phyloP scores from a whole-genome alignment of 768 basidiomycete species.

The Russula earlei region DNA sequence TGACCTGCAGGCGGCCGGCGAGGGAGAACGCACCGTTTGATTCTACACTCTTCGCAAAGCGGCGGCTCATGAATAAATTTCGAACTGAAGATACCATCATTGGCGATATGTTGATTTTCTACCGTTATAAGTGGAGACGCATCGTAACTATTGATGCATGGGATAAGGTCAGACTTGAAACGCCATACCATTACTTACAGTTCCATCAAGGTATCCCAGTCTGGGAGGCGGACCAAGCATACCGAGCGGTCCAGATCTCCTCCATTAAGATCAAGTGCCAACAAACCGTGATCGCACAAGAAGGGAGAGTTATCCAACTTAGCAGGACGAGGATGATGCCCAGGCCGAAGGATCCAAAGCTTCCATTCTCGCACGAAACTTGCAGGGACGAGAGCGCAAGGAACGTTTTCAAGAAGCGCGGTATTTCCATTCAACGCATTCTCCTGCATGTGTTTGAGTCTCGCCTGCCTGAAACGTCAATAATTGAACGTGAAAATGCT shows the following conservation, averaged over 20 bases:
- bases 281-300: slow-evolving; percentile 56
- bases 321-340: slow-evolving; percentile 48
- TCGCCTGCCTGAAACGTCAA: slow-evolving; percentile 35
- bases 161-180: neutral
- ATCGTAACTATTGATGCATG: slow-evolving; percentile 8
- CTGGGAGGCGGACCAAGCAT: slow-evolving; percentile 45
- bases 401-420: slow-evolving; percentile 37
- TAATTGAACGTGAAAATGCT: neutral
- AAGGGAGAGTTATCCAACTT: slow-evolving; percentile 50
- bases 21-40: slow-evolving; percentile 15
- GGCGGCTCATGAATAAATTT: slow-evolving; percentile 24
- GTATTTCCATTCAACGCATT: slow-evolving; percentile 39
- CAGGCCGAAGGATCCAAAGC: slow-evolving; percentile 55
- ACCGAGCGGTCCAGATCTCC: slow-evolving; percentile 50
- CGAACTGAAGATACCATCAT: slow-evolving; percentile 16
- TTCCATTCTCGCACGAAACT: slow-evolving; percentile 61
- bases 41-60: slow-evolving; percentile 17
- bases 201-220: slow-evolving; percentile 55
- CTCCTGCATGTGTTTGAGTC: slow-evolving; percentile 54
- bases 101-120: slow-evolving; percentile 2
- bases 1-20: neutral
- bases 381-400: slow-evolving; percentile 50
- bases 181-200: slow-evolving; percentile 36
- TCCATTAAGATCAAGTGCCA: slow-evolving; percentile 59
- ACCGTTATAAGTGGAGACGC: slow-evolving; percentile 16